phyloP scores from a whole-genome alignment of 169 alveolate species.

The Cryptosporidium ryanae region DNA sequence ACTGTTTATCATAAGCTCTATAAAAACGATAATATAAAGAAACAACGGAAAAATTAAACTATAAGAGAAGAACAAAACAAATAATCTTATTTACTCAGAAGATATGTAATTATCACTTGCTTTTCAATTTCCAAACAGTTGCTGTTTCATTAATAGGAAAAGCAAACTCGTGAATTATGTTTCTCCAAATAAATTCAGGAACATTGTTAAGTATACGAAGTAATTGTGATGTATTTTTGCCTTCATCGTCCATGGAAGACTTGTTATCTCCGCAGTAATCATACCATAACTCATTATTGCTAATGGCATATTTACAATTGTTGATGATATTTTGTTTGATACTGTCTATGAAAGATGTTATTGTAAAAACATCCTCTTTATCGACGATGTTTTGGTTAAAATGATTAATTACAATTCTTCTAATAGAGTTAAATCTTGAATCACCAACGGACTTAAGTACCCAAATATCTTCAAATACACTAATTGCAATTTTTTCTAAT shows the following conservation, averaged over 20 bases:
- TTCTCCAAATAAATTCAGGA: slow-evolving; percentile 72
- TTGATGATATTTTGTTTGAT: slow-evolving; percentile 44
- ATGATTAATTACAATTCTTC: slow-evolving; percentile 31
- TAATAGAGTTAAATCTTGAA: slow-evolving; percentile 45
- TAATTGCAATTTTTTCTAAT: slow-evolving; percentile 57
- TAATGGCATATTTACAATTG: slow-evolving; percentile 2
- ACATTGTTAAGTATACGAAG: slow-evolving; percentile 33
- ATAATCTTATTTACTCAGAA: background rate
- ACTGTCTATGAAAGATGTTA: slow-evolving; percentile 64
- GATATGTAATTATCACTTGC: slow-evolving; percentile 4
- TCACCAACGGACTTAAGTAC: slow-evolving; percentile 54
- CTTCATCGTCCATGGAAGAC: background rate
- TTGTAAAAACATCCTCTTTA: slow-evolving; percentile 66
- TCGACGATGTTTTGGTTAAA: background rate
- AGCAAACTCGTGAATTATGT: slow-evolving; percentile 57
- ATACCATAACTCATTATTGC: slow-evolving; percentile 25
- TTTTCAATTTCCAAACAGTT: slow-evolving; percentile 67
- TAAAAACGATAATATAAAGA: background rate
- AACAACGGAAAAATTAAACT: background rate
- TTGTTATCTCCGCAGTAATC: no score
- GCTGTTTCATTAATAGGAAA: slow-evolving; percentile 72
- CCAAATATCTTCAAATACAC: slow-evolving; percentile 63
- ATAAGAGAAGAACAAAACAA: slow-evolving; percentile 27
- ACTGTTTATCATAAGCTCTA: no score
- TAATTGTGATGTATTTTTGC: slow-evolving; percentile 9